phyloP scores from a whole-genome alignment of 2,329 filamentous ascomycete genomes.

The Alternaria arbusti region DNA sequence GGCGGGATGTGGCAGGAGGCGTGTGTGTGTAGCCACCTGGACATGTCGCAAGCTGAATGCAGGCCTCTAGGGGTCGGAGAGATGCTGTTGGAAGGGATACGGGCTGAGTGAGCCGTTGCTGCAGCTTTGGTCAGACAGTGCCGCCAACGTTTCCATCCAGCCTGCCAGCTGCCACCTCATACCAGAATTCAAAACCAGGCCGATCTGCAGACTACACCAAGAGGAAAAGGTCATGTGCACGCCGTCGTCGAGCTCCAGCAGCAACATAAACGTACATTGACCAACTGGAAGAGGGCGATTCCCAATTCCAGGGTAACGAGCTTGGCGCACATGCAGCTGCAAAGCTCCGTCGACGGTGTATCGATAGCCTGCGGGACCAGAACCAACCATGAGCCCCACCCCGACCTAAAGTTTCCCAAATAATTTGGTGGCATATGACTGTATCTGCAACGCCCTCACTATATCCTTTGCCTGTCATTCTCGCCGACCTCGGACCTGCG shows the following conservation, averaged over 20 bases:
- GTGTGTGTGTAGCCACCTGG: not conserved
- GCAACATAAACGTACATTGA: not conserved
- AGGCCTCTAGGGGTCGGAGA: not conserved
- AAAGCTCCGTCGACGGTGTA: constrained; percentile 8
- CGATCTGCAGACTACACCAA: not conserved
- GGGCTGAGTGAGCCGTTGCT: not conserved
- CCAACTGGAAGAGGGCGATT: constrained; percentile 7
- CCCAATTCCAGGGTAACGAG: not conserved
- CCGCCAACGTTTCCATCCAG: not conserved
- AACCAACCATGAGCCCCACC: constrained; percentile 7
- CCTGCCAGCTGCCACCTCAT: not conserved
- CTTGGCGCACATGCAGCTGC: constrained; percentile 8
- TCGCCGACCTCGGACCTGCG: constrained; percentile 5
- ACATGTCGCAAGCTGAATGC: not conserved
- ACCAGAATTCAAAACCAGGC: not conserved
- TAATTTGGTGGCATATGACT: constrained; percentile 20
- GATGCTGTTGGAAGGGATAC: not conserved
- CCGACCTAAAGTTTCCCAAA: constrained; percentile 10
- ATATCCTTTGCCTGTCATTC: not conserved
- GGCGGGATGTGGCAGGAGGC: constrained; percentile 6
- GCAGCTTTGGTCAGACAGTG: not conserved
- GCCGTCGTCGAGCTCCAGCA: not conserved
- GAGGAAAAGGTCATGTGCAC: not conserved
- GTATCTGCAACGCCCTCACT: constrained; percentile 1
- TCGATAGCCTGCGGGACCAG: constrained; percentile 9